These are phyloP conservation scores for Talaromyces nanjingensis DNA, from an alignment of 495 filamentous ascomycete species.

Conservation along the genomic window DNA sequence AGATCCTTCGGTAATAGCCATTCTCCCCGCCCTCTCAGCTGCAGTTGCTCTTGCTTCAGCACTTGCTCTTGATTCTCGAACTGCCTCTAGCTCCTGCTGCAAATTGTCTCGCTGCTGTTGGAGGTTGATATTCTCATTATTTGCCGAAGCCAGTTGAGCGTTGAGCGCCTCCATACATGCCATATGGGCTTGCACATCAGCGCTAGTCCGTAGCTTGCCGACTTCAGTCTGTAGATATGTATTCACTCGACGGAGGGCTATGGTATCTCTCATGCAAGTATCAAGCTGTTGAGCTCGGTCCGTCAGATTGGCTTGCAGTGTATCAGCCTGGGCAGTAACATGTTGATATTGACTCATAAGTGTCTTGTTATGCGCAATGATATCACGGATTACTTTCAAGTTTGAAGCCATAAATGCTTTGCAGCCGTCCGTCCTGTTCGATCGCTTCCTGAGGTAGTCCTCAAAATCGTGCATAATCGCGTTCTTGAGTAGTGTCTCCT, in stretches of 20 bases:
- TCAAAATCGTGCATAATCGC: background rate
- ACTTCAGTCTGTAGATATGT: background rate
- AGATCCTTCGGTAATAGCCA: background rate
- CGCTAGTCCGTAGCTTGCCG: background rate
- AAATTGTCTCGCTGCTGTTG: background rate
- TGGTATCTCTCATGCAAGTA: background rate
- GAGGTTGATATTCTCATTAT: background rate
- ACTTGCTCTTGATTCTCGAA: background rate
- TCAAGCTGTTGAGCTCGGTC: background rate
- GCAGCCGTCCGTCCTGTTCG: background rate
- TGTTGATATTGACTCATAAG: background rate
- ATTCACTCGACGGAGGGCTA: background rate
- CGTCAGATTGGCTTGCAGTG: background rate
- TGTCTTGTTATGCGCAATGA: background rate
- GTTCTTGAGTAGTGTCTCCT: slow-evolving; percentile 3
- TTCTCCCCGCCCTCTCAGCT: background rate
- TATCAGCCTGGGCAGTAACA: background rate
- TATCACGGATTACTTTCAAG: background rate
- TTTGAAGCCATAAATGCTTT: background rate
- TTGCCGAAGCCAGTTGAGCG: background rate
- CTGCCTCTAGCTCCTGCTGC: background rate
- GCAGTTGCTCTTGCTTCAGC: background rate
- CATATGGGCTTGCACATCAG: background rate
- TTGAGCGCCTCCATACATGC: background rate
- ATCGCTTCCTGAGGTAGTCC: background rate